A percentile compares a stretch with the other conserved stretches of the same genome.
Conservation (phyloP, 495 filamentous ascomycete species). For the Viridothelium virens region DNA sequence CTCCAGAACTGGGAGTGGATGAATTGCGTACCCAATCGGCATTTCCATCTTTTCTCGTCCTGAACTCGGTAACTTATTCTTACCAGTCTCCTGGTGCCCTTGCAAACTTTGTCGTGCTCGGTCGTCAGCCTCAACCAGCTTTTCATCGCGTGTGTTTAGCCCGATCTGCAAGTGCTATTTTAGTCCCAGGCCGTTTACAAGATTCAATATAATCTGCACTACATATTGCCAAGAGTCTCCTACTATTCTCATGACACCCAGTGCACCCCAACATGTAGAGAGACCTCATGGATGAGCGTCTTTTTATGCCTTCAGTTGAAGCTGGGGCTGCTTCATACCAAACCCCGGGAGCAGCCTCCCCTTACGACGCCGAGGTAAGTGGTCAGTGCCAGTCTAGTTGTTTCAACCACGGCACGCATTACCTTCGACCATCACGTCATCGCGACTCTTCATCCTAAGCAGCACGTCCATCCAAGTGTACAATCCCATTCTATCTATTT, state of each 20-base stretch:
- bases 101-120: no score
- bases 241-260: neutral
- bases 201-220: neutral
- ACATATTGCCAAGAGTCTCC: neutral
- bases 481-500: neutral
- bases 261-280: neutral
- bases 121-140: neutral
- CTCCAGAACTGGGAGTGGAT: no score
- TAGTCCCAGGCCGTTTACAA: neutral
- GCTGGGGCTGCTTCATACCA: neutral
- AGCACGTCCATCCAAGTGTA: neutral
- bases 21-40: no score
- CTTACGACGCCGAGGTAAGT: neutral
- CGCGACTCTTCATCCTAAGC: neutral
- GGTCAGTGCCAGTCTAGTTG: neutral
- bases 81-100: neutral
- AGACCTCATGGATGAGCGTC: slow-evolving; percentile 2
- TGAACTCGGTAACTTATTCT: neutral
- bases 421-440: neutral
- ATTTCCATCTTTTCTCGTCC: neutral
- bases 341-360: slow-evolving; percentile 1
- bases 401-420: slow-evolving; percentile 4
- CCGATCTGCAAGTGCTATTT: neutral
- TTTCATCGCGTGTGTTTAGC: neutral
- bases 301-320: neutral